phyloP scores from a whole-genome alignment of 2,329 filamentous ascomycete species.

The Penicillium oxalicum region DNA sequence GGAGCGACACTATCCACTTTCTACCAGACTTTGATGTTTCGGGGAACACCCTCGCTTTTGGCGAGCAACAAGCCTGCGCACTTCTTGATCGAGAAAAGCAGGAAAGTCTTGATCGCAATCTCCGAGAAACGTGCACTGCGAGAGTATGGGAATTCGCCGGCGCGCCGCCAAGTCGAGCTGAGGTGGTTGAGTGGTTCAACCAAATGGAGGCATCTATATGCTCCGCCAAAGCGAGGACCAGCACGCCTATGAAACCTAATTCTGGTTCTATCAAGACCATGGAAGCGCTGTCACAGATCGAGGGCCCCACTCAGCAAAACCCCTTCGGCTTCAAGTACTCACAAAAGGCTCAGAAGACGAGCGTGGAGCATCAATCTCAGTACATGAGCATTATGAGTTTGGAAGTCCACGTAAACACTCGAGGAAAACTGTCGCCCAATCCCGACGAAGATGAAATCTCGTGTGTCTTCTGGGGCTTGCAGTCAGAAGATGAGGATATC shows the following conservation, averaged over 20 bases:
- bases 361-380: constrained; percentile 74
- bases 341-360: constrained; percentile 66
- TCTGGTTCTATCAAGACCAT: constrained; percentile 19
- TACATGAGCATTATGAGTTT: constrained; percentile 97
- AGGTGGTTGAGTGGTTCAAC: constrained; percentile 65
- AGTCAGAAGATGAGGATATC: constrained; percentile 62
- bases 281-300: constrained; percentile 68
- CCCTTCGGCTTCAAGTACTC: constrained; percentile 80
- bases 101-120: constrained; percentile 46
- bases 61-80: constrained; percentile 43
- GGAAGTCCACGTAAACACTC: constrained; percentile 84
- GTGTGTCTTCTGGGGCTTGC: constrained; percentile 84
- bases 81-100: constrained; percentile 49
- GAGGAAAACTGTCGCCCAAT: constrained; percentile 74
- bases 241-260: constrained; percentile 5
- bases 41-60: constrained; percentile 52
- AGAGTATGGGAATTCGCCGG: constrained; percentile 70
- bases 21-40: constrained; percentile 70
- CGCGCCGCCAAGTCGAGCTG: constrained; percentile 62
- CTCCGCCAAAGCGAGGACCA: not conserved
- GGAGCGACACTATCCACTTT: constrained; percentile 69
- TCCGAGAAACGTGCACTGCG: constrained; percentile 55
- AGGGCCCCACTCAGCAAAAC: constrained; percentile 77
- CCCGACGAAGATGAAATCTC: constrained; percentile 84
- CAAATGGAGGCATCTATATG: constrained; percentile 23